Evolutionary conservation across 306 rosid species (phyloP).

Genomic region (Astragalus membranaceus): DNA sequence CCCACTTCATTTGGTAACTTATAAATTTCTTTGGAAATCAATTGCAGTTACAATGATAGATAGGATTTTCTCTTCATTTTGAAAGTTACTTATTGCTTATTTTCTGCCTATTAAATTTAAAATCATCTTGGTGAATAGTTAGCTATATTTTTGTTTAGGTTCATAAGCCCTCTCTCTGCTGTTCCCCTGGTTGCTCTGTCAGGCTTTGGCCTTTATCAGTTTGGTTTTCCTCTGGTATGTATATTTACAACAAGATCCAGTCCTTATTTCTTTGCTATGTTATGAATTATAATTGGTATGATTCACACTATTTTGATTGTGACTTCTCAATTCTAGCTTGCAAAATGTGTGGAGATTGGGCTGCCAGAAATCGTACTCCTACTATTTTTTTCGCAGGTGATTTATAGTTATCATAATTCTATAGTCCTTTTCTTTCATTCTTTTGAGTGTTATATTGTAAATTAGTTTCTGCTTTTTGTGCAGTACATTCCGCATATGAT

Average conservation of each 20-base stretch:
- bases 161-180: constrained; percentile 84
- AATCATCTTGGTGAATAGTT: constrained; percentile 12
- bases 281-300: background rate
- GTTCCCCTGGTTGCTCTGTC: constrained; percentile 83
- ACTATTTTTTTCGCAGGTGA: constrained; percentile 79
- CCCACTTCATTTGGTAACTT: no score
- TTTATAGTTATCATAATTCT: background rate
- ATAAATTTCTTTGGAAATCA: background rate
- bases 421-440: background rate
- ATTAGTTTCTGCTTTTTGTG: constrained; percentile 19
- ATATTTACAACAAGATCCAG: constrained; percentile 2
- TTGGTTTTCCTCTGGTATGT: constrained; percentile 87
- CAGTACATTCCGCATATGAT: constrained; percentile 87
- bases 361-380: constrained; percentile 74
- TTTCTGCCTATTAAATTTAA: background rate
- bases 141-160: constrained; percentile 42
- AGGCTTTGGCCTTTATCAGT: constrained; percentile 80
- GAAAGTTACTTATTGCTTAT: background rate
- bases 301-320: background rate
- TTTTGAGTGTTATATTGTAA: background rate
- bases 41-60: background rate
- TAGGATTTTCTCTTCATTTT: background rate
- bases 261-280: background rate
- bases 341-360: constrained; percentile 90
- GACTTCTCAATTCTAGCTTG: constrained; percentile 47